Base-by-base conservation (phyloP, 129 eudicot species). In the Dittrichia graveolens region DNA sequence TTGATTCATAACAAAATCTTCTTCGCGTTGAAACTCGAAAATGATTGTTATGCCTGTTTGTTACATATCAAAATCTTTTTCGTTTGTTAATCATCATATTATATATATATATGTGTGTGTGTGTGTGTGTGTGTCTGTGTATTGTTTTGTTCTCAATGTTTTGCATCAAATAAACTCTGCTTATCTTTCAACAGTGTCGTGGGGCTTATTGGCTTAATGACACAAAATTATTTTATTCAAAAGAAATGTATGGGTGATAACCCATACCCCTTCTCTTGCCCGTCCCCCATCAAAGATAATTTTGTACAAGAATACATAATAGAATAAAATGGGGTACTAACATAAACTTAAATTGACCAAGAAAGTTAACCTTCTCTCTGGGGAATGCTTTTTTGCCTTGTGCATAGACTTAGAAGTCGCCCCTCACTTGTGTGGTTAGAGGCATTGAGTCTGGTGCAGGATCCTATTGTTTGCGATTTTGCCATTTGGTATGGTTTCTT, bases 341-440 rank as follows among this genome's bases (percentile, higher is more conserved):
- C 4, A 67, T 49, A 8, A n/a, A 1, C 35, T 37, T 34, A 18
- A 4, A 67, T 10, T 48, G 24, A 44, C 45, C n/a, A 58, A 67
- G 58, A 67, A 66, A 67, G 73, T 67, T 35, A 67, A 49, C 34
- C 60, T 24, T 24, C 31, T 48, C 59, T 35, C 31, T 67, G 72
- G 73, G 35, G 49, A 47, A 52, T 67, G 13, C 18, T 37, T 59
- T 7, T 59, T 59, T 59, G 58, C 73, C 60, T 67, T n/a, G 8
- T 67, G 60, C 47, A 48, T 67, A 34, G 31, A 9, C 57, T 48
- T 37, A 47, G 57, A 46, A 50, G 31, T 24, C 31, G 31, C 31
- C 31, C 2, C 0, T 24, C 31, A 24, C 31, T 24, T 24, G 31
- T 24, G 31, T 24, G 31, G 31, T 0, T 24, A 24, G 31, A 24